Evolutionary conservation across 257 asterid species (phyloP), one percentile per base, ranked within the genome.

Genomic region (Scutellaria minor): DNA sequence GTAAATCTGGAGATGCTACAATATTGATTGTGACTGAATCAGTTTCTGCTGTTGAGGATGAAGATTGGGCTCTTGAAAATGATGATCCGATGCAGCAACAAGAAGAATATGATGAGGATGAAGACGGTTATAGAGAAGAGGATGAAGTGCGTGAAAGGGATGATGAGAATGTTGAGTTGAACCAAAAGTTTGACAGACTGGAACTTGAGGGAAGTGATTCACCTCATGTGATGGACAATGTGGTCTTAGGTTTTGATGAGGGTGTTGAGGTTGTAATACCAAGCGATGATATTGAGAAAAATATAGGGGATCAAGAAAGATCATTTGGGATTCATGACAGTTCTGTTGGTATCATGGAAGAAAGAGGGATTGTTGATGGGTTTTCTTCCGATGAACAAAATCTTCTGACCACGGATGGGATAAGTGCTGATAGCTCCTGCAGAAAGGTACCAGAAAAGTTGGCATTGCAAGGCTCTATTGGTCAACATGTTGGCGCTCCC

Each of bases 101-200:
- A 83, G 98, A 89, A 75, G 97, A 90, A 82, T 92, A 95, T 61
- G 96, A 92, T 20, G 98, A 89, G 88, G 98, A 94, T 66, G 98
- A 84, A 72, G 91, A 90, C 82, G 95, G 96, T 77, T 89, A 87
- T 51, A 78, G 86, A 81, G 99, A 88, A 83, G 97, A 91, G 80
- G 97, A 91, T 74, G 98, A 89, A 73, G 88, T 81, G 70, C 92
- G 86, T 72, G 97, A 86, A 58, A 90, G 79, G 83, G 96, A 86
- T 72, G 87, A 79, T 41, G 89, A 80, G 63, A 86, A 85, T 83
- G 78, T 81, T 81, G 90, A 80, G 78, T 84, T 87, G 83, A 79
- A 77, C 69, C 86, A 80, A 64, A 93, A 88, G 57, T 85, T 89
- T 81, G 92, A 82, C 42, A 81, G 78, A 61, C 74, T 86, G 77